phyloP scores from a whole-genome alignment of 2,329 filamentous ascomycete species.

The Neocucurbitaria cava region DNA sequence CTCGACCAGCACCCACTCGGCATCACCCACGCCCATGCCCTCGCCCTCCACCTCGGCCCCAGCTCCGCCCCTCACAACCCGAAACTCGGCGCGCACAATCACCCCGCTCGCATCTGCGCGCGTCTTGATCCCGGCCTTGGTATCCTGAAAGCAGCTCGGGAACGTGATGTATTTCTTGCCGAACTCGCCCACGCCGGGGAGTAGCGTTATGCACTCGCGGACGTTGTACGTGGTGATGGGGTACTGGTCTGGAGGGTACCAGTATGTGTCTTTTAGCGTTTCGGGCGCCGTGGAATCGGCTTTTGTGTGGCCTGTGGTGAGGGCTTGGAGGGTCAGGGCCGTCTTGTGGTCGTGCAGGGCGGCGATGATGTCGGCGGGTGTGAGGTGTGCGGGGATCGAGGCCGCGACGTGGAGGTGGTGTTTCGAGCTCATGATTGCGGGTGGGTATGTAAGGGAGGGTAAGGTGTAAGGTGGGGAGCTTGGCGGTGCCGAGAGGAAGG shows the following conservation, averaged over 20 bases:
- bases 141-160: constrained; percentile 42
- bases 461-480: neutral
- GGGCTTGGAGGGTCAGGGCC: constrained; percentile 41
- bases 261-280: constrained; percentile 43
- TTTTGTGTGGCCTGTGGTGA: constrained; percentile 38
- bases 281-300: constrained; percentile 29
- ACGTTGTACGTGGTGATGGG: constrained; percentile 39
- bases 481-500: neutral
- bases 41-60: constrained; percentile 41
- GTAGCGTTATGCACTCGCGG: constrained; percentile 36
- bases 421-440: constrained; percentile 35
- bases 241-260: constrained; percentile 40
- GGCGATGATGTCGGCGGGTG: constrained; percentile 32
- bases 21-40: constrained; percentile 40
- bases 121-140: constrained; percentile 41
- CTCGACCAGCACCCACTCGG: constrained; percentile 44
- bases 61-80: constrained; percentile 35
- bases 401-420: constrained; percentile 42
- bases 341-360: constrained; percentile 47
- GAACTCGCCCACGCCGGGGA: constrained; percentile 41
- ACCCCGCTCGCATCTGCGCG: constrained; percentile 41
- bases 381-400: constrained; percentile 36
- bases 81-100: constrained; percentile 39
- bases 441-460: neutral
- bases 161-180: constrained; percentile 42